A percentile compares a stretch with the other conserved stretches of the same genome.
Evolutionary conservation across 345 rosid species (phyloP).

Genomic region (Eutrema heterophyllum): DNA sequence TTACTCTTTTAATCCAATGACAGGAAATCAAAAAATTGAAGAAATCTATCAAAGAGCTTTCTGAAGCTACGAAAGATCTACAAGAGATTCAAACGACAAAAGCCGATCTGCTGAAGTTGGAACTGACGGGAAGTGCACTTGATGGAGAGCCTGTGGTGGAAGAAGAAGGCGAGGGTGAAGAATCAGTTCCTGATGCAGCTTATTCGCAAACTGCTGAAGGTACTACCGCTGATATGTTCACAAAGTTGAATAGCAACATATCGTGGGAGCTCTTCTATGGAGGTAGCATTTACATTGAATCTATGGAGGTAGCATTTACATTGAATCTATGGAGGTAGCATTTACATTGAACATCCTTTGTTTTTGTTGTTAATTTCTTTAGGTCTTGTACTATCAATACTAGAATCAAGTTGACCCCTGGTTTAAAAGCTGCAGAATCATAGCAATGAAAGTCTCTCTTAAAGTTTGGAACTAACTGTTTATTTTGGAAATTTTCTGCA

Average conservation of each 20-base stretch:
- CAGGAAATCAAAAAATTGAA: not conserved
- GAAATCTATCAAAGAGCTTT: not conserved
- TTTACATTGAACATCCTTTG: not conserved
- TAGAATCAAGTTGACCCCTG: not conserved
- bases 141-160: slow-evolving; percentile 6
- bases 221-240: slow-evolving; percentile 25
- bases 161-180: slow-evolving; percentile 35
- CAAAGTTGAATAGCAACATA: not conserved
- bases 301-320: slow-evolving; percentile 69
- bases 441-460: not conserved
- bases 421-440: not conserved
- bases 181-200: slow-evolving; percentile 28
- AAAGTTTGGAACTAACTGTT: not conserved
- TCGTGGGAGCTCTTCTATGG: slow-evolving; percentile 29
- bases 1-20: not conserved
- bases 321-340: slow-evolving; percentile 66
- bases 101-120: slow-evolving; percentile 32
- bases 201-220: slow-evolving; percentile 43
- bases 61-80: not conserved
- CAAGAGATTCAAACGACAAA: not conserved
- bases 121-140: slow-evolving; percentile 37
- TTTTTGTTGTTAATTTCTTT: not conserved
- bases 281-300: slow-evolving; percentile 50
- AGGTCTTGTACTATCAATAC: not conserved
- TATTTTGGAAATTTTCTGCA: slow-evolving; percentile 6